Evolutionary conservation across 805 yeast genomes (phyloP).

Genomic region (Torulaspora quercuum): DNA sequence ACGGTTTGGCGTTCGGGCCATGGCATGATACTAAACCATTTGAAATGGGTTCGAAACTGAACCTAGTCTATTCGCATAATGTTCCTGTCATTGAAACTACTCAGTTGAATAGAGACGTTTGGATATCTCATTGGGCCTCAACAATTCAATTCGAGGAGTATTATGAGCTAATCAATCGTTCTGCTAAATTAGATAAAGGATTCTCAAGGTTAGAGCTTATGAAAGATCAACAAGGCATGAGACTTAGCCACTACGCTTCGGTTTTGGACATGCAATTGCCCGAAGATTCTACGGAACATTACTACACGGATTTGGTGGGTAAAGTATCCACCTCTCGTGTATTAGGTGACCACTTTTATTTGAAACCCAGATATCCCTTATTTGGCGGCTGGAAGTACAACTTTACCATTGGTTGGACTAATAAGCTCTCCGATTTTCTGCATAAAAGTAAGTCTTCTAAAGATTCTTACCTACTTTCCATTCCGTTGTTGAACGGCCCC

Average conservation of each 20-base stretch:
- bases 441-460: slow-evolving; percentile 39
- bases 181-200: slow-evolving; percentile 63
- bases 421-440: slow-evolving; percentile 52
- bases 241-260: slow-evolving; percentile 56
- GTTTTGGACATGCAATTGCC: slow-evolving; percentile 58
- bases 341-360: slow-evolving; percentile 41
- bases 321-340: slow-evolving; percentile 76
- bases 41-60: slow-evolving; percentile 44
- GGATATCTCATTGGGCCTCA: slow-evolving; percentile 86
- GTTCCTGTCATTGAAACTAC: slow-evolving; percentile 60
- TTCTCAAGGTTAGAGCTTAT: slow-evolving; percentile 81
- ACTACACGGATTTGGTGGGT: slow-evolving; percentile 87
- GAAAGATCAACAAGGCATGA: slow-evolving; percentile 48
- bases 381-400: slow-evolving; percentile 96
- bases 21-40: slow-evolving; percentile 45
- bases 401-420: slow-evolving; percentile 93
- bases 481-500: slow-evolving; percentile 75
- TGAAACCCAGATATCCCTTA: slow-evolving; percentile 89
- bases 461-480: slow-evolving; percentile 54
- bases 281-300: slow-evolving; percentile 56
- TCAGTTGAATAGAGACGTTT: slow-evolving; percentile 64
- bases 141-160: slow-evolving; percentile 76
- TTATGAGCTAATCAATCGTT: slow-evolving; percentile 74
- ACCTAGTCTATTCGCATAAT: slow-evolving; percentile 60
- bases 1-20: slow-evolving; percentile 55